Evolutionary conservation across 495 filamentous ascomycete species (phyloP), one percentile per base, ranked within the genome.

Genomic region (Podospora conica): DNA sequence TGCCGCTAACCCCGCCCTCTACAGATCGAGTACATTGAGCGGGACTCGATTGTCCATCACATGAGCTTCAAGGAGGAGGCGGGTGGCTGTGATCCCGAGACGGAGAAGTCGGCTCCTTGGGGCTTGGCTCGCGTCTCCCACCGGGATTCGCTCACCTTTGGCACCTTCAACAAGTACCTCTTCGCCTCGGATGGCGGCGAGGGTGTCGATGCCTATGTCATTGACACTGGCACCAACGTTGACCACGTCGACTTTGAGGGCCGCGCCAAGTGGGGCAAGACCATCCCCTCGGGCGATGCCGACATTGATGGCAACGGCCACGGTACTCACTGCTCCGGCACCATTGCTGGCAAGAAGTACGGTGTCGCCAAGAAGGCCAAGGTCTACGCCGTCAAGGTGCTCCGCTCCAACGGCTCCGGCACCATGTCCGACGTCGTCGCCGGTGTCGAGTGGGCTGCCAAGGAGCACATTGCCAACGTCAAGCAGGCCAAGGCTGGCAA

Each of bases 281-380:
- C 96, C 63, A 90, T 99, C 71, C 96, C 96, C 63, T 65, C 74
- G 56, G 85, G 85, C 65, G 96, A 99, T 73, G 87, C 81, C 54
- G 96, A 99, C 76, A 81, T 85, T 61, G 96, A 99, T 82, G 96
- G 96, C 77, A 99, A 99, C 71, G 96, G 96, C 62, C 96, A 99
- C 83, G 96, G 96, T 71, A 99, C 96, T 69, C 96, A 99, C 85
- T 99, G 96, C 85, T 98, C 96, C 65, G 96, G 96, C 69, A 99
- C 96, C 53, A 87, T 98, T 71, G 96, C 90, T 65, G 96, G 96
- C 76, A 95, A 94, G 86, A 97, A 96, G 83, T 97, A 95, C 76
- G 96, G 96, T 86, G 95, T 99, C 66, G 92, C 96, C 71, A 99
- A 99, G 89, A 96, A 97, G 86, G 96, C 96, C 73, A 91, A 91